A percentile compares a stretch with the other conserved stretches of the same genome.
These are phyloP conservation scores for Macaranga tanarius DNA, from an alignment of 441 rosid species.

Conservation along the genomic window DNA sequence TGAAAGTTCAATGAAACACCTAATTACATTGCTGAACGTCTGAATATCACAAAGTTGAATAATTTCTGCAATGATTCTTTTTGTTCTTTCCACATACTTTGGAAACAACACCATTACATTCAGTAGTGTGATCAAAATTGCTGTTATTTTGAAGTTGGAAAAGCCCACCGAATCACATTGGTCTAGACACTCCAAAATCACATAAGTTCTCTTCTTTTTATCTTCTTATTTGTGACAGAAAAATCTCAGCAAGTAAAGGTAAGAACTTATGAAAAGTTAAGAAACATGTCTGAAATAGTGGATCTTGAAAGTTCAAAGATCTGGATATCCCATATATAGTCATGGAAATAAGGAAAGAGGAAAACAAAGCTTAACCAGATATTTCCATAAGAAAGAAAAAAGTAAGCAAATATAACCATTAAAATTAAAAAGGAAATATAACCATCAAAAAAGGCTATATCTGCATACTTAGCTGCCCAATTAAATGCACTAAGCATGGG, in stretches of 20 bases:
- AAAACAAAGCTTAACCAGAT: background rate
- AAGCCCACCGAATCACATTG: background rate
- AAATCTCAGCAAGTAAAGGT: background rate
- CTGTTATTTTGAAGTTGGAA: background rate
- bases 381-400: background rate
- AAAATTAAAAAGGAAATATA: background rate
- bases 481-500: background rate
- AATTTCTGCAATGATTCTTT: background rate
- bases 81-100: too few species aligned
- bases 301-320: background rate
- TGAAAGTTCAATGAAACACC: background rate
- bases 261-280: background rate
- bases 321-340: background rate
- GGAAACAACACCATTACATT: too few species aligned
- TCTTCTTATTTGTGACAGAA: background rate
- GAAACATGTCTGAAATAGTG: background rate
- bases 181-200: background rate
- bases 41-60: background rate
- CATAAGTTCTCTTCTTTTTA: background rate
- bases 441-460: background rate
- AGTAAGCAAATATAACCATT: background rate
- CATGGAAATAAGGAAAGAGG: background rate
- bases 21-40: background rate
- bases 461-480: background rate
- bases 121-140: too few species aligned